phyloP scores from a whole-genome alignment of 371 early-diverging fungal genomes.

The Dichotomocladium elegans region DNA sequence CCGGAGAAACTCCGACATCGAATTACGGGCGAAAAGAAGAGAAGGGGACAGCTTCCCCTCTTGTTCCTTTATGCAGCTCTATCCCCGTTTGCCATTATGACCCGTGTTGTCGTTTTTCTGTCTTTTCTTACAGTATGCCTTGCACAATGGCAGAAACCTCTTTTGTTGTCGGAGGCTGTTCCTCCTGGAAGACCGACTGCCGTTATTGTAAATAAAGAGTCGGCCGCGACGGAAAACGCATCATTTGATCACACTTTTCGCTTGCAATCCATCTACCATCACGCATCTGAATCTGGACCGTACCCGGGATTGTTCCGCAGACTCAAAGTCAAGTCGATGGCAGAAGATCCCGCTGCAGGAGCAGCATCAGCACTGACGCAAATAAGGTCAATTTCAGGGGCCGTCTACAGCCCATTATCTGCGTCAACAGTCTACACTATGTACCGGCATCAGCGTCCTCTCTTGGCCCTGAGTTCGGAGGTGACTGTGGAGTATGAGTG shows the following conservation, averaged over 20 bases:
- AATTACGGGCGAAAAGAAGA: too few species aligned
- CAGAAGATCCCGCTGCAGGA: background rate
- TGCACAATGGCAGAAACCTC: background rate
- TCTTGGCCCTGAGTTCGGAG: slow-evolving; percentile 9
- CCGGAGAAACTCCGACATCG: too few species aligned
- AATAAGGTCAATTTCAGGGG: background rate
- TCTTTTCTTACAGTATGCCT: background rate
- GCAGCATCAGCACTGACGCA: background rate
- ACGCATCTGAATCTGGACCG: slow-evolving; percentile 18
- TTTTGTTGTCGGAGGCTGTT: background rate
- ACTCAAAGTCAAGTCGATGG: slow-evolving; percentile 20
- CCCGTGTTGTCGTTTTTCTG: background rate
- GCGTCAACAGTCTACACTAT: background rate
- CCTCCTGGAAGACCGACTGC: background rate
- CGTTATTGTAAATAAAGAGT: background rate
- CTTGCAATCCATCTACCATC: slow-evolving; percentile 38
- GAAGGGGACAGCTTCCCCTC: too few species aligned
- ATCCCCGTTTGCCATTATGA: too few species aligned
- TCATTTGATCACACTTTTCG: background rate
- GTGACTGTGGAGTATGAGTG: slow-evolving; percentile 5
- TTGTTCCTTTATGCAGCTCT: background rate
- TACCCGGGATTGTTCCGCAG: slow-evolving; percentile 46
- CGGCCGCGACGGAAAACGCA: background rate
- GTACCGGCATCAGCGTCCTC: slow-evolving; percentile 4
- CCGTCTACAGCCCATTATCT: background rate